These are phyloP conservation scores for Ophiostoma ulmi DNA, from an alignment of 2,329 filamentous ascomycete genomes.

Conservation along the genomic window DNA sequence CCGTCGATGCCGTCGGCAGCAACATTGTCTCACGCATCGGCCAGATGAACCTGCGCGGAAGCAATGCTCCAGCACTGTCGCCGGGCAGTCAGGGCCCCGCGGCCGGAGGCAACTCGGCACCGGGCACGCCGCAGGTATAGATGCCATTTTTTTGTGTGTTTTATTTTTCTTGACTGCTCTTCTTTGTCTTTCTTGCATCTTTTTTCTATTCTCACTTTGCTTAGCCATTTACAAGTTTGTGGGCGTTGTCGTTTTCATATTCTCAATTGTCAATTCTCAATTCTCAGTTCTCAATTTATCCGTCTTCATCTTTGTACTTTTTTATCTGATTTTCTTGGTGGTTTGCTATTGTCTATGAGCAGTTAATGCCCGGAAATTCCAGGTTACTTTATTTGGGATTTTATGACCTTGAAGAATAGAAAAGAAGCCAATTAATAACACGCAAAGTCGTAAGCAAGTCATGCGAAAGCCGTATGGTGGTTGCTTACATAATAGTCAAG, in stretches of 20 bases:
- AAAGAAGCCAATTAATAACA: too few species aligned
- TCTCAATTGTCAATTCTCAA: not conserved
- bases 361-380: too few species aligned
- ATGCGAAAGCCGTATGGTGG: too few species aligned
- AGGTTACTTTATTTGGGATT: too few species aligned
- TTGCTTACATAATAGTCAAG: too few species aligned
- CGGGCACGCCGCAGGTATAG: not conserved
- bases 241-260: not conserved
- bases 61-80: slow-evolving; percentile 19
- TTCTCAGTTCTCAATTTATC: not conserved
- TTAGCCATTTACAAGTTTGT: not conserved
- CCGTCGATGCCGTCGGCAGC: slow-evolving; percentile 87
- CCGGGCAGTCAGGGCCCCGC: not conserved
- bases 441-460: too few species aligned
- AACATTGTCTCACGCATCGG: slow-evolving; percentile 84
- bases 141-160: not conserved
- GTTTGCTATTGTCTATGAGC: not conserved
- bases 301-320: not conserved
- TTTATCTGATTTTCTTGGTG: not conserved
- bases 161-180: not conserved
- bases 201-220: not conserved
- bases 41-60: slow-evolving; percentile 65
- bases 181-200: not conserved
- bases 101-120: not conserved
- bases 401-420: too few species aligned